Conservation (phyloP, 371 early-diverging fungal species). For the Mucor sp. region DNA sequence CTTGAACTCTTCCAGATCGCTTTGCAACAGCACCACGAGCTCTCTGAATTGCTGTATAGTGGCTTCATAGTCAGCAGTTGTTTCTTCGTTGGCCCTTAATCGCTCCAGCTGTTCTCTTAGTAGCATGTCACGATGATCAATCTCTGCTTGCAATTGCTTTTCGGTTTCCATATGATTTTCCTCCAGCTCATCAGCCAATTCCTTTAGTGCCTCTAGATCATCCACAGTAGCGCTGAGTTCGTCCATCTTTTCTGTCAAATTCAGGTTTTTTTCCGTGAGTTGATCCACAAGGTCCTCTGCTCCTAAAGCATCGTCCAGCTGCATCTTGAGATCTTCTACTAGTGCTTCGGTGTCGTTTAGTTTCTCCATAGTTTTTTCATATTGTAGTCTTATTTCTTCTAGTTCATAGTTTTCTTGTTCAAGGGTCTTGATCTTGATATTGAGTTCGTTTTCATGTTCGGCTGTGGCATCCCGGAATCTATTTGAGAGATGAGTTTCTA, state of each 20-base stretch:
- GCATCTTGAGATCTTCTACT: conserved; percentile 82
- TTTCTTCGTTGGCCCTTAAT: conserved; percentile 72
- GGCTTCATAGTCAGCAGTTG: conserved; percentile 82
- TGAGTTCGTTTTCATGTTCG: conserved; percentile 73
- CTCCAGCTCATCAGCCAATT: conserved; percentile 90
- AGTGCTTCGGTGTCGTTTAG: conserved; percentile 63
- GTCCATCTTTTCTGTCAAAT: conserved; percentile 74
- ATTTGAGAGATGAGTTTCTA: not conserved
- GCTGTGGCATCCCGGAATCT: conserved; percentile 82
- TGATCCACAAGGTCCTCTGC: conserved; percentile 83
- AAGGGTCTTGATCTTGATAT: conserved; percentile 62
- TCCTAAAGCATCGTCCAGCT: conserved; percentile 81
- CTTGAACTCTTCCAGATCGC: conserved; percentile 70
- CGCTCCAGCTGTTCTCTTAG: conserved; percentile 65
- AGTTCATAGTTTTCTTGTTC: conserved; percentile 71
- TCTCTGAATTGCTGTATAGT: conserved; percentile 90
- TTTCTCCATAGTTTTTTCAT: conserved; percentile 58
- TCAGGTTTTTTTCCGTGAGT: conserved; percentile 78
- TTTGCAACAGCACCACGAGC: conserved; percentile 77
- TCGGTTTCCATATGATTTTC: conserved; percentile 87
- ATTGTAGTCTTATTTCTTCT: conserved; percentile 58
- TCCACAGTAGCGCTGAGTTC: conserved; percentile 78
- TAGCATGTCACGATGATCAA: conserved; percentile 69
- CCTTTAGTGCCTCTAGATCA: conserved; percentile 88
- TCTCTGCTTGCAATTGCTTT: conserved; percentile 81